Percentiles rank a stretch among this genome's conserved stretches.
phyloP scores from a whole-genome alignment of 2,329 filamentous ascomycete genomes.

The Dothideomycetidae sp. region DNA sequence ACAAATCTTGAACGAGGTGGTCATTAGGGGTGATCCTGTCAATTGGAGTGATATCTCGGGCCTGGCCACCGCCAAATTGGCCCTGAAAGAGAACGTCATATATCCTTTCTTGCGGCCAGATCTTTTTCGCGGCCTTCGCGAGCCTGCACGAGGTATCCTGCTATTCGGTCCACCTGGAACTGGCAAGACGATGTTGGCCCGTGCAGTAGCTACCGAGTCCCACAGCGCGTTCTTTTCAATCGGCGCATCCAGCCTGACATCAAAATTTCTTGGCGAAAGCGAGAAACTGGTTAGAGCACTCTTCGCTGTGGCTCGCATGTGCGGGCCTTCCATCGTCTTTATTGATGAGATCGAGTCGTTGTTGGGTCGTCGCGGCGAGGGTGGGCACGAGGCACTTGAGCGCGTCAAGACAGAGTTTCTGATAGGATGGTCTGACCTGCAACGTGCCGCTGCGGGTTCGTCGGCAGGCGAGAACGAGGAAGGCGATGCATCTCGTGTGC shows the following conservation, averaged over 20 bases:
- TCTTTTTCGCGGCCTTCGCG: constrained; percentile 85
- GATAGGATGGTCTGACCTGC: constrained; percentile 92
- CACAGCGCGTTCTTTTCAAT: constrained; percentile 95
- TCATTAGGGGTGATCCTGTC: constrained; percentile 86
- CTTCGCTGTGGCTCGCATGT: constrained; percentile 73
- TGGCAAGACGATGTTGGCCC: constrained; percentile 93
- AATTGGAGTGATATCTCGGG: constrained; percentile 91
- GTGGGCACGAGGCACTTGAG: constrained; percentile 77
- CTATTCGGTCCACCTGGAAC: constrained; percentile 96
- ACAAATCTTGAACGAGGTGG: constrained; percentile 91
- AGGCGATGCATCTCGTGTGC: constrained; percentile 73
- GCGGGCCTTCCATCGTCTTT: constrained; percentile 94
- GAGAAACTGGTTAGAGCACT: constrained; percentile 91
- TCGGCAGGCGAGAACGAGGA: constrained; percentile 41
- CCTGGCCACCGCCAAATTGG: constrained; percentile 76
- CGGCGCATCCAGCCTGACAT: constrained; percentile 83
- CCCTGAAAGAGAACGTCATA: constrained; percentile 87
- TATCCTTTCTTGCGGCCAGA: constrained; percentile 94
- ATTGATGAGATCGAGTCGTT: constrained; percentile 96
- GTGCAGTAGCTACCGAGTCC: constrained; percentile 88
- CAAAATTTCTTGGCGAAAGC: constrained; percentile 89
- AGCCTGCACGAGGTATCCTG: constrained; percentile 88
- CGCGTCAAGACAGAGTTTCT: constrained; percentile 96
- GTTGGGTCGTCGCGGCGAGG: constrained; percentile 67
- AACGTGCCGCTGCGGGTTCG: constrained; percentile 60